phyloP scores from a whole-genome alignment of 179 eudicot genomes.

The Nepenthes alata region DNA sequence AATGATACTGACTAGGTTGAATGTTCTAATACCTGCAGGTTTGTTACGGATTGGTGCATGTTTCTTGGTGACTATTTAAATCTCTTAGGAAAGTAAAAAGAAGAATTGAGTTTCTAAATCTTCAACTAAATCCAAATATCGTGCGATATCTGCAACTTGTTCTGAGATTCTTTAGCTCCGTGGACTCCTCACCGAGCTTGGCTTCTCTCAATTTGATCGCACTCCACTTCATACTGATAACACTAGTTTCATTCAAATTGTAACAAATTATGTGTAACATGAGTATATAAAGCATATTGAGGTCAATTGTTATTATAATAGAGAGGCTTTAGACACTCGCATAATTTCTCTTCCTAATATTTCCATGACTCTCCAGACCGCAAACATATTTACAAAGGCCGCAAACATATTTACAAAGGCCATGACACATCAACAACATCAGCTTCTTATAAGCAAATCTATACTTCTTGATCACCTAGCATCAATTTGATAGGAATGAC shows the following conservation, averaged over 20 bases:
- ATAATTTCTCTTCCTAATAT: constrained; percentile 1
- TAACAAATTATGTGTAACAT: constrained; percentile 3
- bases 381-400: constrained; percentile 8
- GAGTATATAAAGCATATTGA: constrained; percentile 9
- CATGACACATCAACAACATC: not conserved
- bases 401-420: constrained; percentile 10
- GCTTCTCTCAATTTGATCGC: constrained; percentile 1
- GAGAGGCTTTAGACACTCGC: not conserved
- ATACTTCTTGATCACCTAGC: not conserved
- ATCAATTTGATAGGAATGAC: not conserved
- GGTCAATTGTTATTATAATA: constrained; percentile 12
- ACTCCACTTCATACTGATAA: constrained; percentile 10
- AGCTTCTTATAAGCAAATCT: not conserved
- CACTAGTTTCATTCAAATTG: constrained; percentile 1
- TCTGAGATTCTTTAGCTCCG: constrained; percentile 7
- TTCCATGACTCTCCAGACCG: not conserved
- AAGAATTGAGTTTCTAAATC: constrained; percentile 8
- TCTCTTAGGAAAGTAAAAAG: constrained; percentile 14
- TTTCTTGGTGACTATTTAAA: constrained; percentile 3
- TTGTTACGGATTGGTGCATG: constrained; percentile 1
- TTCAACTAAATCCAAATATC: constrained; percentile 3
- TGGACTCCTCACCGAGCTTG: constrained; percentile 2
- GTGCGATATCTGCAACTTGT: constrained; percentile 2
- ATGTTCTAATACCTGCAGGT: not conserved
- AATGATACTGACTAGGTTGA: constrained; percentile 1